These are phyloP conservation scores for Termitomyces sp. DNA, from an alignment of 768 basidiomycete genomes.

Conservation along the genomic window DNA sequence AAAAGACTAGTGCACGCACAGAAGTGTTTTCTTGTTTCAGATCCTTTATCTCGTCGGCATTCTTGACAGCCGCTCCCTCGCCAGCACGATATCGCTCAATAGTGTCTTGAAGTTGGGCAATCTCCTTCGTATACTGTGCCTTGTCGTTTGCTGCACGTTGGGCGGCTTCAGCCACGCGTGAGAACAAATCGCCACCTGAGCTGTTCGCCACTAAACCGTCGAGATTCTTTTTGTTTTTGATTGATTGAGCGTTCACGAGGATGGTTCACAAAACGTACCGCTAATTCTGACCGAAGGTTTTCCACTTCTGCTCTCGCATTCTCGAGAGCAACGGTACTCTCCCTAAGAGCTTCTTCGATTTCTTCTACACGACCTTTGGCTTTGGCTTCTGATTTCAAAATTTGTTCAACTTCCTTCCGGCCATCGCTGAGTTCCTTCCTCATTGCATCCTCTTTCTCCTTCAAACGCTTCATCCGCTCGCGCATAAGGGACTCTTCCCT, in stretches of 20 bases:
- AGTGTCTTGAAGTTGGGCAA: conserved; percentile 47
- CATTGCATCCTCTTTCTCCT: conserved; percentile 69
- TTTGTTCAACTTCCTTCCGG: conserved; percentile 61
- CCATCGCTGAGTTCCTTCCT: conserved; percentile 69
- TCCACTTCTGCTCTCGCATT: conserved; percentile 91
- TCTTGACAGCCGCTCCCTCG: conserved; percentile 15
- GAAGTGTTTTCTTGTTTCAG: conserved; percentile 16
- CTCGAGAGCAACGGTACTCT: conserved; percentile 85
- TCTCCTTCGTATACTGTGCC: conserved; percentile 49
- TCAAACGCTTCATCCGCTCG: conserved; percentile 62
- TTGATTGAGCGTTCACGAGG: neutral
- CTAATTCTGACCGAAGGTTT: conserved; percentile 63
- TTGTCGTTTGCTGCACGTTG: conserved; percentile 51
- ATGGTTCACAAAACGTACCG: conserved; percentile 44
- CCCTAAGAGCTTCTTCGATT: conserved; percentile 84
- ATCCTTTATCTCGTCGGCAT: conserved; percentile 3
- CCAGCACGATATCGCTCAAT: conserved; percentile 36
- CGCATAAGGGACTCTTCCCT: conserved; percentile 64
- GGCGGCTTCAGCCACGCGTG: conserved; percentile 44
- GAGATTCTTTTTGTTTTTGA: conserved; percentile 52
- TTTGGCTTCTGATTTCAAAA: conserved; percentile 55
- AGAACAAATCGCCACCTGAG: conserved; percentile 36
- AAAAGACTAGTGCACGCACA: conserved; percentile 14
- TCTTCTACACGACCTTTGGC: conserved; percentile 74
- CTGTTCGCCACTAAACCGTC: conserved; percentile 52